These are phyloP conservation scores for Malus sylvestris DNA, from an alignment of 306 rosid species.

Conservation along the genomic window DNA sequence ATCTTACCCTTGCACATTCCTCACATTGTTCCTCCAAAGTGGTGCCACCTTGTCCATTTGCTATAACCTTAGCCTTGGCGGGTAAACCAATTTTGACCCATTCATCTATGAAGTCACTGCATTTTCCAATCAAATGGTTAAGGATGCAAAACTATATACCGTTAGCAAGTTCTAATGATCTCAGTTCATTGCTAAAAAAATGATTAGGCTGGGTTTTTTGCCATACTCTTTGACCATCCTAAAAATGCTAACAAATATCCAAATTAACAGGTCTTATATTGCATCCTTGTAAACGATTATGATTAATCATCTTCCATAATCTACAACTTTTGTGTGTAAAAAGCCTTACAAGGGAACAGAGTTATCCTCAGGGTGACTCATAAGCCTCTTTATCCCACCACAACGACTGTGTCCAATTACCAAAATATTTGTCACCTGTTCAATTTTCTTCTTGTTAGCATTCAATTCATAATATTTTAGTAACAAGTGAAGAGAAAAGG, in stretches of 20 bases:
- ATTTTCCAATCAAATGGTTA: not conserved
- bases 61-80: constrained; percentile 35
- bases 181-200: no score
- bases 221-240: no score
- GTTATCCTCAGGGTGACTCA: constrained; percentile 49
- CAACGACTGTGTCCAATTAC: constrained; percentile 63
- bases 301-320: not conserved
- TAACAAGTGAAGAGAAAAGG: not conserved
- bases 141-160: not conserved
- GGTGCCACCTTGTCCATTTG: not conserved
- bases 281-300: no score
- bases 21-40: constrained; percentile 14
- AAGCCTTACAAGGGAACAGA: constrained; percentile 34
- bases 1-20: constrained; percentile 39
- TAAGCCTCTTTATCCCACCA: constrained; percentile 63
- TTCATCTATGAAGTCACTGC: constrained; percentile 66
- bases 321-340: not conserved
- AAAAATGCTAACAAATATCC: no score
- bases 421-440: constrained; percentile 49
- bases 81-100: constrained; percentile 61
- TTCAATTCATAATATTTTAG: not conserved
- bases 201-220: no score
- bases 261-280: no score
- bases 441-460: not conserved
- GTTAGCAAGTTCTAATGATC: not conserved